Evolutionary conservation across 306 rosid species (phyloP).

Genomic region (Pyrus communis): DNA sequence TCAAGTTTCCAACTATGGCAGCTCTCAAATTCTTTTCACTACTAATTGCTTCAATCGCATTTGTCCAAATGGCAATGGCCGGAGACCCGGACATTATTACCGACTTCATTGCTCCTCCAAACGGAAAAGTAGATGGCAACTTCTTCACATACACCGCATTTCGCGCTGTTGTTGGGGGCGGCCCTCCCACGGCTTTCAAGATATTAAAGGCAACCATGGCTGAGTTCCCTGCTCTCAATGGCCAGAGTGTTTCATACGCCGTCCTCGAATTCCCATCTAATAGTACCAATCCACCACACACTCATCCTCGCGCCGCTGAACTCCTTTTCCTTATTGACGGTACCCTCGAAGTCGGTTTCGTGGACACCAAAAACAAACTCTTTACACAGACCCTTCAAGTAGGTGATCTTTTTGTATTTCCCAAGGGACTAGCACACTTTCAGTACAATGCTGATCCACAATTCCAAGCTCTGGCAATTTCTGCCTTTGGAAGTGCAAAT

Average conservation of each 20-base stretch:
- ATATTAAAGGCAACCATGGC: not conserved
- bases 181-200: not conserved
- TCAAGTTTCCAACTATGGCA: not conserved
- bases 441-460: slow-evolving; percentile 27
- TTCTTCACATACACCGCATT: not conserved
- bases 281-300: not conserved
- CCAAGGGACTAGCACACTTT: not conserved
- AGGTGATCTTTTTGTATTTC: not conserved
- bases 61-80: slow-evolving; percentile 15
- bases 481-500: slow-evolving; percentile 48
- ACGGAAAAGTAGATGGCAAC: slow-evolving; percentile 2
- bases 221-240: not conserved
- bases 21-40: slow-evolving; percentile 12
- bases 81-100: slow-evolving; percentile 31
- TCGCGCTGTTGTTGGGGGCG: not conserved
- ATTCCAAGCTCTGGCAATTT: slow-evolving; percentile 14
- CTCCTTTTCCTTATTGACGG: not conserved
- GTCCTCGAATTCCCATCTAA: not conserved
- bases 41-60: slow-evolving; percentile 1
- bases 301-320: not conserved
- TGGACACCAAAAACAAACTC: not conserved
- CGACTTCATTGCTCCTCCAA: slow-evolving; percentile 23
- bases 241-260: not conserved
- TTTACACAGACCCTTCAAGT: slow-evolving; percentile 20
- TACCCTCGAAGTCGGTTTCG: not conserved